Base-by-base conservation (phyloP, 768 basidiomycete genomes). In the Mycena floridula region DNA sequence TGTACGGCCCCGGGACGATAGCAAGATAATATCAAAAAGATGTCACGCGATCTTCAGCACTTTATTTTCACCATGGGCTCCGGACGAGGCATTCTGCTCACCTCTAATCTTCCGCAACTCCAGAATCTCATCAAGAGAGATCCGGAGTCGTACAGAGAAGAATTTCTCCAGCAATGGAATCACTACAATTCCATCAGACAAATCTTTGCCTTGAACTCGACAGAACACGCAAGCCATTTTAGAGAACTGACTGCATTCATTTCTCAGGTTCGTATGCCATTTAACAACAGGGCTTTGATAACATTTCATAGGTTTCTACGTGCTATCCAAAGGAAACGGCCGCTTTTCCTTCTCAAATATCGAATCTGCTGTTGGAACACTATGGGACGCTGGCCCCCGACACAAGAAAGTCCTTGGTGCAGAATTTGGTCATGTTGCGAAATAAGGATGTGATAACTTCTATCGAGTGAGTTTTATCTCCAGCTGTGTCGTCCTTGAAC, bases 121-220 rank as follows among this genome's bases (percentile, higher is more conserved):
- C 95, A 98, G 62, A 97, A 97, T 60, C 74, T 98, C 43, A 93
- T 99, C 62, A 99, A 99, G 60, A 79, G 96, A 36, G 91, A 96
- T 61, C 89, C 95, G 3, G 63, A 68, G 7, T 83, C 79, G 0
- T 98, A 99, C 70, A 86, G 80, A 59, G 95, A 98, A 49, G 96
- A 99, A 55, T 99, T 98, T 54, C 59, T 93, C 13, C 91, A 91
- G 51, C 95, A 99, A 73, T 96, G 92, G 85, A 89, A 89, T 48
- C 90, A 95, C 62, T 98, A 94, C 66, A 79, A 87, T 53, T 87
- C 82, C 51, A 82, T 87, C 44, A 79, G 89, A 25, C 79, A 90
- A 55, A 87, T 99, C 50, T 92, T 93, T 56, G 74, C 76, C 54
- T 70, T 85, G 48, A 82, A 81, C 57, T 89, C 93, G 2, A 80